Evolutionary conservation across 805 yeast species (phyloP).

Genomic region (Dipodascus albidus): DNA sequence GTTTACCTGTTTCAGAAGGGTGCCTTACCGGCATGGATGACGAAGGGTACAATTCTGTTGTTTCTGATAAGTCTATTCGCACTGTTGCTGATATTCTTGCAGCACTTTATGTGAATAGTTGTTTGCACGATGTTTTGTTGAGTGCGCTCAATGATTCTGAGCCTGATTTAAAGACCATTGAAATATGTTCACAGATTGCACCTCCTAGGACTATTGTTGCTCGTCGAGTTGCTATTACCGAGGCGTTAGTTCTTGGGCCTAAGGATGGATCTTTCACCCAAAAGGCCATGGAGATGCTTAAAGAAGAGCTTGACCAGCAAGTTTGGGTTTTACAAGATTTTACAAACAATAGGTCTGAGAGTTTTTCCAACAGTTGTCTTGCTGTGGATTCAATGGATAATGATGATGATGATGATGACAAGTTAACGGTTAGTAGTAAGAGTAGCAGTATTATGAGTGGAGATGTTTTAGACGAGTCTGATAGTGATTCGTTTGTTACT

Average conservation of each 20-base stretch:
- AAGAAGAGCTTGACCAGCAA: conserved; percentile 11
- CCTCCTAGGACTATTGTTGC: conserved; percentile 20
- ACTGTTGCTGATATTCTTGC: conserved; percentile 22
- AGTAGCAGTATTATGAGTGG: neutral
- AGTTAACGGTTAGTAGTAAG: neutral
- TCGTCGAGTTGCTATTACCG: conserved; percentile 20
- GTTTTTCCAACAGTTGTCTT: neutral
- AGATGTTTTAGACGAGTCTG: neutral
- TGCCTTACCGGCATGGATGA: conserved; percentile 11
- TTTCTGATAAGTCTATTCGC: conserved; percentile 15
- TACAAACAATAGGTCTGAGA: conserved; percentile 4
- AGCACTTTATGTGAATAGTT: conserved; percentile 19
- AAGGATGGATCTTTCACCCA: conserved; percentile 13
- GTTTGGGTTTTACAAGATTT: neutral
- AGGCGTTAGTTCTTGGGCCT: conserved; percentile 19
- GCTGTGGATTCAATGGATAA: neutral
- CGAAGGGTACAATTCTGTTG: conserved; percentile 14
- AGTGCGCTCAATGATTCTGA: conserved; percentile 5
- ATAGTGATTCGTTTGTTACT: neutral
- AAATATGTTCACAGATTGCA: conserved; percentile 16
- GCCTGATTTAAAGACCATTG: conserved; percentile 9
- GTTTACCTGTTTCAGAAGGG: conserved; percentile 9
- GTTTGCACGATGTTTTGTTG: conserved; percentile 16
- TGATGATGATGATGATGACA: conserved; percentile 2
- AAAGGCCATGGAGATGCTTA: conserved; percentile 15